These are phyloP conservation scores for Chamaenerion angustifolium DNA, from an alignment of 345 rosid species.

Conservation along the genomic window DNA sequence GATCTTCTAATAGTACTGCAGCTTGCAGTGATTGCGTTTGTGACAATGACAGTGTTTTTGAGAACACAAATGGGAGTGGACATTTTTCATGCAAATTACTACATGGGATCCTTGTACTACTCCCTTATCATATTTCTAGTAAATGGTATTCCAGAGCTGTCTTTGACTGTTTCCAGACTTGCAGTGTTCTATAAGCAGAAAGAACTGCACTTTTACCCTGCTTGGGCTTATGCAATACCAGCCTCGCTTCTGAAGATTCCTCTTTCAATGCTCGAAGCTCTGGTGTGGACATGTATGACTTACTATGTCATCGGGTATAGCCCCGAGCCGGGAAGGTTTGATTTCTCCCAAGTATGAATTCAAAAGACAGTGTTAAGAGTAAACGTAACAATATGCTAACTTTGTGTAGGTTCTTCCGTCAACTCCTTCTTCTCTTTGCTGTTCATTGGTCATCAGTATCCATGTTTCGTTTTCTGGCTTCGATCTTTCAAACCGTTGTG, in stretches of 20 bases:
- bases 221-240: conserved; percentile 62
- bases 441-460: conserved; percentile 52
- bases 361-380: no score
- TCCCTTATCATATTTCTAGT: conserved; percentile 26
- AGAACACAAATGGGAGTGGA: conserved; percentile 33
- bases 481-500: conserved; percentile 35
- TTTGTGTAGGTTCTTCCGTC: conserved; percentile 64
- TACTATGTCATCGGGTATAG: conserved; percentile 71
- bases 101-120: conserved; percentile 37
- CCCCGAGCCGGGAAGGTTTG: conserved; percentile 57
- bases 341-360: background rate
- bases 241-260: conserved; percentile 38
- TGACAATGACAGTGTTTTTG: conserved; percentile 45
- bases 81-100: conserved; percentile 32
- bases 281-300: conserved; percentile 51
- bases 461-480: conserved; percentile 58
- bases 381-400: no score
- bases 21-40: conserved; percentile 31
- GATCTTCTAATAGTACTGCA: conserved; percentile 7
- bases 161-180: conserved; percentile 35
- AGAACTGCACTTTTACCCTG: conserved; percentile 42
- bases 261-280: conserved; percentile 32
- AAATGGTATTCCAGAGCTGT: conserved; percentile 40
- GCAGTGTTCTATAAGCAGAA: conserved; percentile 48
- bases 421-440: conserved; percentile 39